Evolutionary conservation across 1,284 basidiomycete genomes (phyloP).

Genomic region (Cryptococcus sp.): DNA sequence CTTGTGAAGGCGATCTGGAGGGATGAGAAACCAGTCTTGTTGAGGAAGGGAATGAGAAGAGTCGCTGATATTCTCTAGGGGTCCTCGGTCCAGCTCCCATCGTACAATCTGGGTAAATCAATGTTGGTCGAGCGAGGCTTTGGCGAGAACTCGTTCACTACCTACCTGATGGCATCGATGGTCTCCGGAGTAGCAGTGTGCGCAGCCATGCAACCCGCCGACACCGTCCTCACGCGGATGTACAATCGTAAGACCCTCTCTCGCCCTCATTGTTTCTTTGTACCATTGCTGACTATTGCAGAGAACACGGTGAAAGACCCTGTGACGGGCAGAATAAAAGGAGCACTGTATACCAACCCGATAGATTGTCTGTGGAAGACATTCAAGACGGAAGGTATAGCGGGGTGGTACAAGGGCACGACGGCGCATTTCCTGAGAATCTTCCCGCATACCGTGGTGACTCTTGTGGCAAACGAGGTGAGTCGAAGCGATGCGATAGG

Average conservation of each 20-base stretch:
- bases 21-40: too few species aligned
- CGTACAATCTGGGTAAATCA: constrained; percentile 88
- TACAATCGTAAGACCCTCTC: constrained; percentile 67
- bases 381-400: constrained; percentile 77
- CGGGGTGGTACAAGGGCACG: constrained; percentile 90
- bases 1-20: too few species aligned
- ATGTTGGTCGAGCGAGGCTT: constrained; percentile 63
- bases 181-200: constrained; percentile 92
- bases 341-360: constrained; percentile 80
- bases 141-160: constrained; percentile 65
- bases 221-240: constrained; percentile 72
- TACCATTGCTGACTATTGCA: constrained; percentile 16
- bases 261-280: not conserved
- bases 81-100: constrained; percentile 77
- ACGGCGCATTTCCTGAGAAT: constrained; percentile 88
- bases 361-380: constrained; percentile 97
- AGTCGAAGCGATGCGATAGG: constrained; percentile 3
- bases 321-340: constrained; percentile 63
- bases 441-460: constrained; percentile 82
- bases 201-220: constrained; percentile 68
- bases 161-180: constrained; percentile 79
- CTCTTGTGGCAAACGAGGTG: constrained; percentile 73
- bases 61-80: constrained; percentile 44
- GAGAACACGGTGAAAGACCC: constrained; percentile 68
- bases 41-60: not conserved